Base-by-base conservation (phyloP, 139 green algal genomes). In the Zygnema cylindricum region DNA sequence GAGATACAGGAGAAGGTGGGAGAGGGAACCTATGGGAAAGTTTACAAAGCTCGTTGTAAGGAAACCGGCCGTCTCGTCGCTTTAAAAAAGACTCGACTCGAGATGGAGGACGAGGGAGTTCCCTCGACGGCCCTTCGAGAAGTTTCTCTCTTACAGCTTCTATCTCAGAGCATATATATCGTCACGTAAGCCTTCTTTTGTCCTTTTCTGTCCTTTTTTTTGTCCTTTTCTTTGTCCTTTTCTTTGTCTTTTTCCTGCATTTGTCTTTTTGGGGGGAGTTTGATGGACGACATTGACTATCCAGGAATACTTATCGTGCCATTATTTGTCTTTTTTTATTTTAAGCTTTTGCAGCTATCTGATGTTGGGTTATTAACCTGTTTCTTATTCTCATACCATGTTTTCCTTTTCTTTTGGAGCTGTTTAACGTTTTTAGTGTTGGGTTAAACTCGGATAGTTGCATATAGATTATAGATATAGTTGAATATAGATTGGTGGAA, bases 51-150 rank as follows among this genome's bases (percentile, higher is more conserved):
- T 1, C 84, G 88, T 1, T 94, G 97, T 84, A 95, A 95, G 40
- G 93, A 89, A 35, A 98, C 93, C 0, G 96, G 96, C 2, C 88
- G 94, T 41, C 84, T 98, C 16, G 96, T 99, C 23, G 97, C 97
- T 0, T 85, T 99, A 84, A 99, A 99, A 94, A 99, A 99, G 94
- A 98, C 96, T 1, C 93, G 96, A 2, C 85, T 99, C 30, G 96
- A 99, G 93, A 98, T 98, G 96, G 97, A 98, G 89, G 96, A 99
- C 86, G 97, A 99, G 85, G 97, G 97, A 43, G 96, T 99, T 35
- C 97, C 97, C 0, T 98, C 96, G 0, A 99, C 97, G 33, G 98
- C 97, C 0, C 94, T 99, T 39, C 94, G 97, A 11, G 97, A 99
- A 82, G 94, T 99, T 1, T 99, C 97, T 1, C 93, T 99, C 32